Base-by-base conservation (phyloP, 768 basidiomycete genomes). In the Lentinus tigrinus region DNA sequence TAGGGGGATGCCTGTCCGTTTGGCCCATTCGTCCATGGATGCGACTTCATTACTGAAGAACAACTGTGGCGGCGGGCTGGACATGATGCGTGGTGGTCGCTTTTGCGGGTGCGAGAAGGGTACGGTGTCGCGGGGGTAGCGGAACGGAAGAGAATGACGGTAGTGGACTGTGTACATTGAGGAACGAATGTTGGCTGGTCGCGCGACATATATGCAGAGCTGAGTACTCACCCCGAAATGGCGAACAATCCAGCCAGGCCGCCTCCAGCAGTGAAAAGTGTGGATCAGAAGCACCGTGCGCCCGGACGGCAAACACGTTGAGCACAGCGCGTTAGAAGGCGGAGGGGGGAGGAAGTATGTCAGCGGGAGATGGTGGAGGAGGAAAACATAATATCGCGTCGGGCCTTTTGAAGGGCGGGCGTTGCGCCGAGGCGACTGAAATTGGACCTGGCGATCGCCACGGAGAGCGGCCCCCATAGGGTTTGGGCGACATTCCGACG, bases 1-100 rank as follows among this genome's bases (percentile, higher is more conserved):
- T 60, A 93, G 78, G 42, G 89, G 89, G 49, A 93, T 91, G 69
- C 84, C 79, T 0, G 91, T 91, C 57, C 90, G 84, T 54, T 75
- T 78, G 0, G 91, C 88, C 91, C 91, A 93, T 58, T 80, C 85
- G 73, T 91, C 88, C 86, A 93, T 89, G 70, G 87, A 85, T 56
- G 78, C 78, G 70, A 93, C 88, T 67, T 90, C 85, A 71, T 84
- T 85, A 62, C 88, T 90, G 70, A 92, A 93, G 60, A 87, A 79
- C 71, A 92, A 83, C 67, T 89, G 78, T 39, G 80, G 82, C 42
- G 72, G 68, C 34, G 70, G 63, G 50, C 66, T 68, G 42, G 64
- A 53, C 70, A 70, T 72, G 42, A 61, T 47, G 60, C 62, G 60
- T 37, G n/a, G 44, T 56, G 19, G 44, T 56, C 54, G 61, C 40